Percentiles rank a stretch among this genome's conserved stretches.
phyloP scores from a whole-genome alignment of 768 basidiomycete genomes.

The Suillus decipiens region DNA sequence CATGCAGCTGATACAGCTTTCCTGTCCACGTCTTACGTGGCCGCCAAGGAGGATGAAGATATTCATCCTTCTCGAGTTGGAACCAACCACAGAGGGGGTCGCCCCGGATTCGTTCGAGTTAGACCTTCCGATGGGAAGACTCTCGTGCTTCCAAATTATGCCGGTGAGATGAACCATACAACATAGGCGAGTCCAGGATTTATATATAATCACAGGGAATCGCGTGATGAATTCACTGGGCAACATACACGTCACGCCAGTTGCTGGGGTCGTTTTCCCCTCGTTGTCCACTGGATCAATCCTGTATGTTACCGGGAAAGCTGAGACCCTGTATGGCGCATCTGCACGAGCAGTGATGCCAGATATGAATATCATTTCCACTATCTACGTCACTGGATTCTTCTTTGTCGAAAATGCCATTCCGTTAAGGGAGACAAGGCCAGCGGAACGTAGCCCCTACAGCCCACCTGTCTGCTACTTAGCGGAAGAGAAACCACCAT shows the following conservation, averaged over 20 bases:
- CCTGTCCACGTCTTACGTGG: conserved; percentile 53
- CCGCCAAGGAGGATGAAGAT: conserved; percentile 37
- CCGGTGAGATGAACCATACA: conserved; percentile 35
- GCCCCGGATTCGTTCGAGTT: conserved; percentile 64
- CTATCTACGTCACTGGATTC: conserved; percentile 52
- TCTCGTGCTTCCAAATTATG: conserved; percentile 60
- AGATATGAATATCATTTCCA: conserved; percentile 44
- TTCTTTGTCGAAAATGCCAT: conserved; percentile 53
- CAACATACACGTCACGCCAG: conserved; percentile 56
- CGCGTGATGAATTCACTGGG: conserved; percentile 64
- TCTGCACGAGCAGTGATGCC: conserved; percentile 57
- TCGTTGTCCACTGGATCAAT: conserved; percentile 55
- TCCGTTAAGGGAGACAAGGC: conserved; percentile 46
- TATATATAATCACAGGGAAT: conserved; percentile 44
- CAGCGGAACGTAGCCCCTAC: conserved; percentile 46
- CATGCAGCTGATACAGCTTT: conserved; percentile 53
- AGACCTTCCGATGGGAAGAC: conserved; percentile 54
- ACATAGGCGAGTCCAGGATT: background rate
- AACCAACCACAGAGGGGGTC: conserved; percentile 66
- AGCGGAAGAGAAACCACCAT: conserved; percentile 43
- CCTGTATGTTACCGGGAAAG: conserved; percentile 60
- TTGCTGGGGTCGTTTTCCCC: conserved; percentile 59
- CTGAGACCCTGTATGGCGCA: conserved; percentile 48
- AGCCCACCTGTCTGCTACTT: conserved; percentile 58
- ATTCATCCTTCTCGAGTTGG: conserved; percentile 58